These are phyloP conservation scores for Conoideocrella luteorostrata DNA, from an alignment of 2,329 filamentous ascomycete genomes.

Conservation along the genomic window DNA sequence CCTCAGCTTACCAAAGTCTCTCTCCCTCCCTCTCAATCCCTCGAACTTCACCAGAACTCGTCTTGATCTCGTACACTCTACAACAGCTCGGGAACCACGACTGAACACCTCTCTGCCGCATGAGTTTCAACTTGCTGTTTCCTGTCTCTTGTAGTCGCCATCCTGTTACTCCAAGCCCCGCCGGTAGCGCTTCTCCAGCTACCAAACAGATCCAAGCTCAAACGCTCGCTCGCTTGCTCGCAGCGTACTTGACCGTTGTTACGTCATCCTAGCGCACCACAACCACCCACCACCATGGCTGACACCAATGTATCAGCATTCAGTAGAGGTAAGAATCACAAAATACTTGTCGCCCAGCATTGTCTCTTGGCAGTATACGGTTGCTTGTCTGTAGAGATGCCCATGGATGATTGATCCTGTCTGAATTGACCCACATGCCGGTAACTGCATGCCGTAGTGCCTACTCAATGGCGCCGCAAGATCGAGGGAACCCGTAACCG, in stretches of 20 bases:
- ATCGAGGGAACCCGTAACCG: too few relatives aligned
- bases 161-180: neutral
- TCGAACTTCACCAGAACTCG: neutral
- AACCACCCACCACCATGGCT: slow-evolving; percentile 22
- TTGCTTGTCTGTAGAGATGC: neutral
- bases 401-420: neutral
- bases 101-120: neutral
- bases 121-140: neutral
- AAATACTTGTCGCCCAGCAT: slow-evolving; percentile 1
- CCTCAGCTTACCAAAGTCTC: neutral
- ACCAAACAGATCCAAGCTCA: neutral
- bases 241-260: slow-evolving; percentile 1
- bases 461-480: too few relatives aligned
- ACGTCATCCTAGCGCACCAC: slow-evolving; percentile 12
- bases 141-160: neutral
- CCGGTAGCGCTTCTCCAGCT: neutral
- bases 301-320: slow-evolving; percentile 28
- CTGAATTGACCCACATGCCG: too few relatives aligned
- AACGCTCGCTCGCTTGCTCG: neutral
- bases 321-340: slow-evolving; percentile 26
- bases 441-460: too few relatives aligned
- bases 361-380: neutral
- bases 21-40: slow-evolving; percentile 1
- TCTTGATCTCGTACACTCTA: neutral
- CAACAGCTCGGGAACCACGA: neutral